Evolutionary conservation across 768 basidiomycete species (phyloP).

Genomic region (Lentinula boryana): DNA sequence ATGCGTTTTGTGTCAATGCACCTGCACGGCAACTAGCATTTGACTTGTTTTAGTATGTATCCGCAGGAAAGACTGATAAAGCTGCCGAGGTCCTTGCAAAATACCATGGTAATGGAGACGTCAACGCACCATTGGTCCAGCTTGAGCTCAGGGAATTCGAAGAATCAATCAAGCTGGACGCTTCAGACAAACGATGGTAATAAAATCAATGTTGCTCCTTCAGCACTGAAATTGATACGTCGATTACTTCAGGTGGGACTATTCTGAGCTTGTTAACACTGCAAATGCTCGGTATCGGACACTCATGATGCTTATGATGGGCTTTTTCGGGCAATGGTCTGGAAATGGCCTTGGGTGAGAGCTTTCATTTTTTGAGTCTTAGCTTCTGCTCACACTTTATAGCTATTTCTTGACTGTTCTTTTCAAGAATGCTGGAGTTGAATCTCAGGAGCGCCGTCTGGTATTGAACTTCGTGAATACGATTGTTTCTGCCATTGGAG

Average conservation of each 20-base stretch:
- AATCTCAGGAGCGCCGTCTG: conserved; percentile 31
- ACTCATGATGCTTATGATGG: conserved; percentile 46
- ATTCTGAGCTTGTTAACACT: conserved; percentile 42
- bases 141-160: conserved; percentile 49
- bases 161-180: conserved; percentile 41
- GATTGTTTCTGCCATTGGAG: conserved; percentile 33
- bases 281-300: conserved; percentile 39
- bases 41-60: neutral
- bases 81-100: conserved; percentile 35
- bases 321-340: conserved; percentile 43
- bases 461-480: conserved; percentile 38
- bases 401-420: conserved; percentile 40
- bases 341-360: conserved; percentile 36
- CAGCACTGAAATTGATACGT: neutral
- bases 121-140: conserved; percentile 41
- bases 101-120: conserved; percentile 48
- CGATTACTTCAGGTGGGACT: conserved; percentile 35
- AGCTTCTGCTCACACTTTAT: neutral
- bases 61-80: neutral
- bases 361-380: neutral
- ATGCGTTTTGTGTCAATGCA: conserved; percentile 21
- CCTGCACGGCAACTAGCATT: conserved; percentile 28
- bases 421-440: conserved; percentile 31
- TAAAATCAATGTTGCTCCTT: conserved; percentile 15
- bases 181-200: conserved; percentile 51